A percentile compares a stretch with the other conserved stretches of the same genome.
phyloP scores from a whole-genome alignment of 2,329 filamentous ascomycete genomes.

The Xylaria sp. region DNA sequence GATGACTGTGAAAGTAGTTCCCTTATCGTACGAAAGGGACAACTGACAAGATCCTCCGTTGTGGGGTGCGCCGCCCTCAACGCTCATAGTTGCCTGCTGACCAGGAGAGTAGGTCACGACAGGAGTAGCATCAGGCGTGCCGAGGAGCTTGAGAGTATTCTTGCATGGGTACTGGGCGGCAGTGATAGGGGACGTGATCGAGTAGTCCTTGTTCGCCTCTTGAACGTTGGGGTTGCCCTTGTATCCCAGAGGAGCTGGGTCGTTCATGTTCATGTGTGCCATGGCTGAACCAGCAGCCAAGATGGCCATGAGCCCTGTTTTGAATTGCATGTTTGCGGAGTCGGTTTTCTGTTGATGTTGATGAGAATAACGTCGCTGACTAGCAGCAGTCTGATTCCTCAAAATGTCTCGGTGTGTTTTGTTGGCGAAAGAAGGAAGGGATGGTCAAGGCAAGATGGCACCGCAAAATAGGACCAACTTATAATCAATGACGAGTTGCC shows the following conservation, averaged over 20 bases:
- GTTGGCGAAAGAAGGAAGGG: conserved; percentile 21
- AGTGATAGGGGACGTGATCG: conserved; percentile 74
- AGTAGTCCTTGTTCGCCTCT: conserved; percentile 69
- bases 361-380: conserved; percentile 15
- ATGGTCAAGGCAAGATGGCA: conserved; percentile 8
- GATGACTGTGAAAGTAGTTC: conserved; percentile 72
- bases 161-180: conserved; percentile 81
- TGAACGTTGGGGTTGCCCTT: conserved; percentile 60
- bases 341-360: not conserved
- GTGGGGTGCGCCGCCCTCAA: conserved; percentile 71
- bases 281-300: conserved; percentile 57
- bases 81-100: conserved; percentile 68
- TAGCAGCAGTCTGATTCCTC: conserved; percentile 28
- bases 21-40: conserved; percentile 77
- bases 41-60: conserved; percentile 81
- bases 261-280: conserved; percentile 67
- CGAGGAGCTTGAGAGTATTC: conserved; percentile 63
- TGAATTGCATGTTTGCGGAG: conserved; percentile 53
- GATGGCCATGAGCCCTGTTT: conserved; percentile 51
- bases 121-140: conserved; percentile 59
- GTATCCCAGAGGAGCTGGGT: conserved; percentile 63
- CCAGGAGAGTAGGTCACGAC: conserved; percentile 72
- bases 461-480: conserved; percentile 12
- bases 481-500: conserved; percentile 24
- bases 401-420: conserved; percentile 14